These are phyloP conservation scores for Harringtonia lauricola DNA, from an alignment of 2,329 filamentous ascomycete genomes.

Conservation along the genomic window DNA sequence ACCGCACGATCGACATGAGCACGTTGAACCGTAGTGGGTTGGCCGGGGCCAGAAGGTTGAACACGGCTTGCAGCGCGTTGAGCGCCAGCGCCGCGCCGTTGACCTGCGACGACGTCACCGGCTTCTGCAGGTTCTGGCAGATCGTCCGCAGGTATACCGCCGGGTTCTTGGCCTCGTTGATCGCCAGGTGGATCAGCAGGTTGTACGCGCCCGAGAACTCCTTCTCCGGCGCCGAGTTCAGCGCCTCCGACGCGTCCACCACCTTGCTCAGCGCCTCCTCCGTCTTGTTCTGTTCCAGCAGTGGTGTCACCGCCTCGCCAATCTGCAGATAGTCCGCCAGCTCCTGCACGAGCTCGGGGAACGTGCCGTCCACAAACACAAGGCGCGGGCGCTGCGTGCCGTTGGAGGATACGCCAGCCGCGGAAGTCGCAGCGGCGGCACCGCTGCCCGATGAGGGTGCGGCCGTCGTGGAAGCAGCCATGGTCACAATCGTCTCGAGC, in stretches of 20 bases:
- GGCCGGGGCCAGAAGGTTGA: constrained; percentile 76
- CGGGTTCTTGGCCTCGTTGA: constrained; percentile 66
- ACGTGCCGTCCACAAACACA: constrained; percentile 79
- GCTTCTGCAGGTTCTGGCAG: constrained; percentile 81
- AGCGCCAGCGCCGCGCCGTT: constrained; percentile 81
- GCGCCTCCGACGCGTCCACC: constrained; percentile 62
- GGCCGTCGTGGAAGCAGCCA: constrained; percentile 6
- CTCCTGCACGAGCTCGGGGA: constrained; percentile 87
- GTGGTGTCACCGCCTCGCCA: constrained; percentile 64
- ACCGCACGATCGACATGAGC: constrained; percentile 76
- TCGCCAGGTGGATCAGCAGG: constrained; percentile 84
- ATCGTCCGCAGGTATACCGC: constrained; percentile 79
- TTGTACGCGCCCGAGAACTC: constrained; percentile 96
- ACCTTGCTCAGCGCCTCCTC: constrained; percentile 86
- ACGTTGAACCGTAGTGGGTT: constrained; percentile 82
- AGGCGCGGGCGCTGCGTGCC: constrained; percentile 36
- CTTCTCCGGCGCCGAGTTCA: constrained; percentile 87
- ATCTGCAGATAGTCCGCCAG: constrained; percentile 89
- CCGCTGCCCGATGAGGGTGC: background rate
- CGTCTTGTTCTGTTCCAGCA: constrained; percentile 64
- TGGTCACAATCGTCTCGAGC: background rate
- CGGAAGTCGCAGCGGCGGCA: background rate
- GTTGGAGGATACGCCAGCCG: background rate
- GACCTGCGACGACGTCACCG: constrained; percentile 72
- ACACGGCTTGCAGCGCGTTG: constrained; percentile 85